Conservation (phyloP, 1,284 basidiomycete species). For the Xerocomus cyaneibrunnescens region DNA sequence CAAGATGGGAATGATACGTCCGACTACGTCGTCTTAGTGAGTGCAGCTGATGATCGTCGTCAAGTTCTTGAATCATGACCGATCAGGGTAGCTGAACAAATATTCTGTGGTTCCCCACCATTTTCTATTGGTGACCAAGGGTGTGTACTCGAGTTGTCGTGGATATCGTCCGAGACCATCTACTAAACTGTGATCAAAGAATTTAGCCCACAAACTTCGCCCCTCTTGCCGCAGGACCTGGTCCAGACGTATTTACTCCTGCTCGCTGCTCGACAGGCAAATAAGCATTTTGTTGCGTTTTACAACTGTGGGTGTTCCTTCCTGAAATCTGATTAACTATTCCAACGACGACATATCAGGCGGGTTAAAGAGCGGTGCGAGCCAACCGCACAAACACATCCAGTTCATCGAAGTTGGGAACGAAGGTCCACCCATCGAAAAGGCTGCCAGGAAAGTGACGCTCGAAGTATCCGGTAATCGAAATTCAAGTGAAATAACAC, state of each 20-base stretch:
- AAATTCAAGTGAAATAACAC: neutral
- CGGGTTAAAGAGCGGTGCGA: conserved; percentile 79
- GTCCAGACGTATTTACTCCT: conserved; percentile 71
- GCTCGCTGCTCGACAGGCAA: conserved; percentile 60
- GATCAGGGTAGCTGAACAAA: conserved; percentile 66
- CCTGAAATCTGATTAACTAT: neutral
- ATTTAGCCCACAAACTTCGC: conserved; percentile 72
- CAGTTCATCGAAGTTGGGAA: conserved; percentile 68
- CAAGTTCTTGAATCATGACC: conserved; percentile 1
- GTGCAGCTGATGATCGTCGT: conserved; percentile 26
- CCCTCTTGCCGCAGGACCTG: conserved; percentile 75
- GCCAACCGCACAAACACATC: conserved; percentile 85
- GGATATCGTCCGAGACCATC: neutral
- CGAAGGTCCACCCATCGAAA: conserved; percentile 73
- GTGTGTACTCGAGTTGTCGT: conserved; percentile 38
- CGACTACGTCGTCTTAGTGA: conserved; percentile 74
- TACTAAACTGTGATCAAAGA: conserved; percentile 42
- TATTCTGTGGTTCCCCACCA: conserved; percentile 82
- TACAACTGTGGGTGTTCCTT: conserved; percentile 67
- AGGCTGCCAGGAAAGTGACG: conserved; percentile 54
- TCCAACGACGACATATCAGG: conserved; percentile 41
- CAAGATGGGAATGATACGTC: conserved; percentile 58
- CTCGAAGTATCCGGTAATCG: conserved; percentile 47
- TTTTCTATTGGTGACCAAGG: conserved; percentile 80
- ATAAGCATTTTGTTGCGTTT: conserved; percentile 69